These are phyloP conservation scores for Mycena epipterygia DNA, from an alignment of 768 basidiomycete genomes.

Conservation along the genomic window DNA sequence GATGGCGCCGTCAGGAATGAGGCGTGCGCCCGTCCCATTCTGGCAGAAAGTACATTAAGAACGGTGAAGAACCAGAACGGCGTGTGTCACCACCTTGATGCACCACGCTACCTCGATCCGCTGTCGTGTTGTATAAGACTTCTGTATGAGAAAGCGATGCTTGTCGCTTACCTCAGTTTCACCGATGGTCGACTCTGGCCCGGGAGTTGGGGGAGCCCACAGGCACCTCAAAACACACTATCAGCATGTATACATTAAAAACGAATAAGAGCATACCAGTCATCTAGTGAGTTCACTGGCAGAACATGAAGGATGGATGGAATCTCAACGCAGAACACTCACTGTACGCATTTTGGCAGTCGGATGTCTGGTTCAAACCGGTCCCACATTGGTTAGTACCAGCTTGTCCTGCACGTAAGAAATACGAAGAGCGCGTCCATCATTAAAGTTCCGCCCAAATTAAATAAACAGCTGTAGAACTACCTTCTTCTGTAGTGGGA, in stretches of 20 bases:
- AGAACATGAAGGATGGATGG: not conserved
- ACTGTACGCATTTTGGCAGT: conserved; percentile 69
- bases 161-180: conserved; percentile 66
- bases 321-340: conserved; percentile 32
- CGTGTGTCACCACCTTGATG: conserved; percentile 46
- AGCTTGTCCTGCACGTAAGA: conserved; percentile 51
- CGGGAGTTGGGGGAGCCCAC: conserved; percentile 61
- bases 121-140: conserved; percentile 37
- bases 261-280: conserved; percentile 14
- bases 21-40: conserved; percentile 71
- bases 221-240: conserved; percentile 65
- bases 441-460: not conserved
- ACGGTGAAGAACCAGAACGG: not conserved
- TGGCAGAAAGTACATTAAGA: conserved; percentile 41
- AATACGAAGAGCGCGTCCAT: too few relatives aligned
- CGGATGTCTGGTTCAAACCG: conserved; percentile 56
- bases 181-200: conserved; percentile 66
- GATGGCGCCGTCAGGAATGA: conserved; percentile 83
- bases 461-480: not conserved
- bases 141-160: conserved; percentile 7
- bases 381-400: conserved; percentile 68
- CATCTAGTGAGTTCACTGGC: conserved; percentile 31
- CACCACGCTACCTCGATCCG: conserved; percentile 62
- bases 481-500: conserved; percentile 48
- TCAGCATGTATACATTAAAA: conserved; percentile 1